A percentile compares a stretch with the other conserved stretches of the same genome.
Conservation (phyloP, 2,329 filamentous ascomycete species). For the Fusarium illudens region DNA sequence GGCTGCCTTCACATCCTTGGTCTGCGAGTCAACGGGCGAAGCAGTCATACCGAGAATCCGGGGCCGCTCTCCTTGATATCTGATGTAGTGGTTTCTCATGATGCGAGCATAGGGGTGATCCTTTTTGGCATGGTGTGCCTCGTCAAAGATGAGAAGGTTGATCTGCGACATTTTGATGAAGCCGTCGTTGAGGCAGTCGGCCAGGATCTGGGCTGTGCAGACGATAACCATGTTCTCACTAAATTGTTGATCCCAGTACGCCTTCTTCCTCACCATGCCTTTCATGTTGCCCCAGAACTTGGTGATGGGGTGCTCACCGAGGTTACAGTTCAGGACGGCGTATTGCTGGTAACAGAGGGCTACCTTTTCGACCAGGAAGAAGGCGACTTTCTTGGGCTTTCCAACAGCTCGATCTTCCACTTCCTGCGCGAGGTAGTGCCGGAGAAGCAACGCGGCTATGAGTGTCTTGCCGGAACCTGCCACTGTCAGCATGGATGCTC, state of each 20-base stretch:
- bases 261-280: constrained; percentile 50
- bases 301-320: constrained; percentile 74
- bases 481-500: background rate
- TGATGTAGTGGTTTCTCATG: constrained; percentile 84
- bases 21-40: constrained; percentile 87
- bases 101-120: constrained; percentile 90
- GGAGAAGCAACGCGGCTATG: constrained; percentile 88
- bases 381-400: constrained; percentile 71
- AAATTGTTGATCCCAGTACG: constrained; percentile 63
- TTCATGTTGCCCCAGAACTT: constrained; percentile 78
- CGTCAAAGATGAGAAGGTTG: constrained; percentile 92
- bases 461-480: constrained; percentile 90
- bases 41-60: constrained; percentile 96
- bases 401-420: constrained; percentile 72
- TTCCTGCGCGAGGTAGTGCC: constrained; percentile 79
- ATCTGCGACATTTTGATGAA: constrained; percentile 84
- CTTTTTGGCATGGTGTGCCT: constrained; percentile 96
- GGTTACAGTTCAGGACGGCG: constrained; percentile 80
- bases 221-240: constrained; percentile 82
- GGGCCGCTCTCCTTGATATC: constrained; percentile 64
- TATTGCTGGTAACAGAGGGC: constrained; percentile 91
- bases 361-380: constrained; percentile 92
- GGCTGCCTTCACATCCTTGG: constrained; percentile 71
- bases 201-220: constrained; percentile 88
- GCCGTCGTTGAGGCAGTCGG: constrained; percentile 78